A percentile compares a stretch with the other conserved stretches of the same genome.
These are phyloP conservation scores for Colletotrichum simmondsii DNA, from an alignment of 2,329 filamentous ascomycete species.

Conservation along the genomic window DNA sequence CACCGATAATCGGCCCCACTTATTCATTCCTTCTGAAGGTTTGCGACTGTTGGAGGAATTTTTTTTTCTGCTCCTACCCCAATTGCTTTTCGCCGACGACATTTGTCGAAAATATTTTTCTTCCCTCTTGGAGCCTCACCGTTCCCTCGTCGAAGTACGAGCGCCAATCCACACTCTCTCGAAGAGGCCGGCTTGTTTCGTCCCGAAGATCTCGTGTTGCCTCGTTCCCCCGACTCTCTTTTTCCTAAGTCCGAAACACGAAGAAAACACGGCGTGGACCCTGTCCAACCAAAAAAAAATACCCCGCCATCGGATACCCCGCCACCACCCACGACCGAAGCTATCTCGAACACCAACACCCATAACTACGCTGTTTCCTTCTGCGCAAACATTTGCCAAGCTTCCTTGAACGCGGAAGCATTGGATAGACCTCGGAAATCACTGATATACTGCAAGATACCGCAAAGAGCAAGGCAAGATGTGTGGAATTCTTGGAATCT, in stretches of 20 bases:
- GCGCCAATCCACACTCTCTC: not conserved
- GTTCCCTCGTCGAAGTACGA: constrained; percentile 21
- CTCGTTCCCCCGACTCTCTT: not conserved
- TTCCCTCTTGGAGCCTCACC: constrained; percentile 9
- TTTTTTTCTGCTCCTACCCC: constrained; percentile 6
- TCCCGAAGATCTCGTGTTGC: not conserved
- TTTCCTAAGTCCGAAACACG: not conserved
- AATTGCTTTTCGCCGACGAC: constrained; percentile 7
- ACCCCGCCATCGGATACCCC: constrained; percentile 29
- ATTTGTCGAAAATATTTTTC: constrained; percentile 1
- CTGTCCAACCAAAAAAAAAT: constrained; percentile 15
- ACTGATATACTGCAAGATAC: not conserved
- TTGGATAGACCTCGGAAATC: not conserved
- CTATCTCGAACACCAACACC: constrained; percentile 10
- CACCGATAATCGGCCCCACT: constrained; percentile 22
- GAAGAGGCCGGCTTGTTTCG: not conserved
- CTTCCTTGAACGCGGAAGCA: not conserved
- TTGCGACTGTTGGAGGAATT: constrained; percentile 12
- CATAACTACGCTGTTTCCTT: not conserved
- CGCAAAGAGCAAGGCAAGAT: constrained; percentile 6
- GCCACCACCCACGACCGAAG: constrained; percentile 8
- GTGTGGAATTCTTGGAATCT: constrained; percentile 29
- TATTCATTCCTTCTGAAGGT: constrained; percentile 8
- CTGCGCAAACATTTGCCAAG: not conserved
- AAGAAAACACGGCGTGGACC: constrained; percentile 18